phyloP scores from a whole-genome alignment of 495 filamentous ascomycete genomes.

The Talaromyces stipitatus region DNA sequence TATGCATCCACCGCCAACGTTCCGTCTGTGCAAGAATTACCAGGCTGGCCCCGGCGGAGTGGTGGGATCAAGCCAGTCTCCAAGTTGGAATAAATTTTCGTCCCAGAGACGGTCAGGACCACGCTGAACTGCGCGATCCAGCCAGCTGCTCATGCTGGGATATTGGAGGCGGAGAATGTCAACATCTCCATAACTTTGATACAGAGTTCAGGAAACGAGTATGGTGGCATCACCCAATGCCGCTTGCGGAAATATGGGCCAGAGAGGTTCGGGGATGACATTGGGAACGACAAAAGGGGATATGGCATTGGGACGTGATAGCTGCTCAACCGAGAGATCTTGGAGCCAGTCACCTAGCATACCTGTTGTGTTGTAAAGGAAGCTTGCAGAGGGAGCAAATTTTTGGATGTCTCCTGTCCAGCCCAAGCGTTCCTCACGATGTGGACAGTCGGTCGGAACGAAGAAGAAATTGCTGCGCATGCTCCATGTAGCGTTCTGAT shows the following conservation, averaged over 20 bases:
- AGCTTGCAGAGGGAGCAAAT: slow-evolving; percentile 41
- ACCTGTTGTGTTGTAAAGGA: slow-evolving; percentile 40
- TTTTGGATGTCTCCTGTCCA: slow-evolving; percentile 49
- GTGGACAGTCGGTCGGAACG: slow-evolving; percentile 48
- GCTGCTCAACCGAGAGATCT: slow-evolving; percentile 31
- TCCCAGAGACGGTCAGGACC: slow-evolving; percentile 30
- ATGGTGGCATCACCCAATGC: slow-evolving; percentile 43
- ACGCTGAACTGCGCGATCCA: slow-evolving; percentile 34
- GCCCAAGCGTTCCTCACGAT: slow-evolving; percentile 48
- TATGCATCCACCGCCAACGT: slow-evolving; percentile 46
- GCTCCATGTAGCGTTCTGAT: slow-evolving; percentile 42
- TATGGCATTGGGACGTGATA: slow-evolving; percentile 9
- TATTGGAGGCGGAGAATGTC: slow-evolving; percentile 31
- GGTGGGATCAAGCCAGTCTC: slow-evolving; percentile 48
- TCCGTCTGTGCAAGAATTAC: slow-evolving; percentile 23
- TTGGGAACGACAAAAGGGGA: slow-evolving; percentile 29
- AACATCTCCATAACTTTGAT: slow-evolving; percentile 32
- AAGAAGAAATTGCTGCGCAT: slow-evolving; percentile 48
- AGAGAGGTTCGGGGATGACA: slow-evolving; percentile 8
- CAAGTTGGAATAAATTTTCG: slow-evolving; percentile 29
- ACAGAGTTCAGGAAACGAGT: slow-evolving; percentile 35
- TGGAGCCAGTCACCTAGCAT: slow-evolving; percentile 41
- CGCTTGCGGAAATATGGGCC: slow-evolving; percentile 15
- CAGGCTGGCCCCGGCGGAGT: slow-evolving; percentile 34
- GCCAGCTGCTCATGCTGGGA: slow-evolving; percentile 33